A percentile compares a stretch with the other conserved stretches of the same genome.
Evolutionary conservation across 139 green algal genomes (phyloP).

Genomic region (Spirogloea muscicola): DNA sequence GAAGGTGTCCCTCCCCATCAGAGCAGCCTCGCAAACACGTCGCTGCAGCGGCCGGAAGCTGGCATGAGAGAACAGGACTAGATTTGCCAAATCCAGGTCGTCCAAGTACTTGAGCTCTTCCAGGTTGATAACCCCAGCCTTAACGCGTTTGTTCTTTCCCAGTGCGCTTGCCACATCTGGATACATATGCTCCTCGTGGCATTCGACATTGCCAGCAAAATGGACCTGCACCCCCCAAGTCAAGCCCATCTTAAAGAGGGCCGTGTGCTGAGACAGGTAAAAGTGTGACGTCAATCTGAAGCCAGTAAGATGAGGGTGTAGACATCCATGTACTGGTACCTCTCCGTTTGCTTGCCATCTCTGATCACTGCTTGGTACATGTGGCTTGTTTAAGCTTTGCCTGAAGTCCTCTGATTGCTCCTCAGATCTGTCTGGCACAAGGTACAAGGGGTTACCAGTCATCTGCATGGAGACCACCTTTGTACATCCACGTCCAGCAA

Average conservation of each 20-base stretch:
- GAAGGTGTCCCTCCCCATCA: constrained; percentile 72
- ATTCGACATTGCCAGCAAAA: neutral
- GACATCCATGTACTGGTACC: too few relatives aligned
- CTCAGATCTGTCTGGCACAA: too few relatives aligned
- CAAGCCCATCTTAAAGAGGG: too few relatives aligned
- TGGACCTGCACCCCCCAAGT: too few relatives aligned
- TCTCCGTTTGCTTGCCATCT: too few relatives aligned
- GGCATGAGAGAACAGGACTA: constrained; percentile 39
- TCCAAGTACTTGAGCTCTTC: constrained; percentile 26
- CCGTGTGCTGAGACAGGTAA: neutral
- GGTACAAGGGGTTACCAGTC: too few relatives aligned
- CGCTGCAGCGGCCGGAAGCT: constrained; percentile 49
- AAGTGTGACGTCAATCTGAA: neutral
- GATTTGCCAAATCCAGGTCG: constrained; percentile 20
- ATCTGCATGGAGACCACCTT: too few relatives aligned
- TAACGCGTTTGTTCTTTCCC: neutral
- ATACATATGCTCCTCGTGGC: constrained; percentile 1
- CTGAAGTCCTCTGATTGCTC: too few relatives aligned
- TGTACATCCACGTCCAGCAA: too few relatives aligned
- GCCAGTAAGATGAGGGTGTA: too few relatives aligned
- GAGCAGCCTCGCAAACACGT: constrained; percentile 61
- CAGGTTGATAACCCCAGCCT: constrained; percentile 1
- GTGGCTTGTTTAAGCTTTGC: too few relatives aligned
- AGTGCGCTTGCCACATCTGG: neutral
- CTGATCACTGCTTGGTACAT: too few relatives aligned